Conservation (phyloP, 768 basidiomycete genomes). For the Naganishia vaughanmartiniae region DNA sequence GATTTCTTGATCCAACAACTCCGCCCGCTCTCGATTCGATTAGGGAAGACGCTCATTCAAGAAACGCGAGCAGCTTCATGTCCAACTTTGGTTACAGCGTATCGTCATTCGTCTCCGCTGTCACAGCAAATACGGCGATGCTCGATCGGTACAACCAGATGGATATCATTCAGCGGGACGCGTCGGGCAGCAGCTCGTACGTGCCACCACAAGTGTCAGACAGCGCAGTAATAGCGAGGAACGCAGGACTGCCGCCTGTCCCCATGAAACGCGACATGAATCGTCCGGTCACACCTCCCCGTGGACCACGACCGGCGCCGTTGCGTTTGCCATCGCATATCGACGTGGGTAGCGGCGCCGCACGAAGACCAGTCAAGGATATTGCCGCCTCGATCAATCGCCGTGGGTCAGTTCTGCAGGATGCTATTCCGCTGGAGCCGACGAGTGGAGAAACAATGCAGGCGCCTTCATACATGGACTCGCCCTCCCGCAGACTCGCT, state of each 20-base stretch:
- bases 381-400: constrained; percentile 33
- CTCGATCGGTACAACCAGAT: constrained; percentile 66
- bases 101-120: constrained; percentile 59
- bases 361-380: constrained; percentile 27
- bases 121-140: constrained; percentile 67
- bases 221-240: not conserved
- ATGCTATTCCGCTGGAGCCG: not conserved
- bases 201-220: not conserved
- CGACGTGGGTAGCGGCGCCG: constrained; percentile 5
- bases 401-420: constrained; percentile 4
- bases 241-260: not conserved
- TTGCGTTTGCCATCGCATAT: constrained; percentile 21
- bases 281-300: constrained; percentile 18
- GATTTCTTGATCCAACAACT: constrained; percentile 75
- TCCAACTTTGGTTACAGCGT: constrained; percentile 27
- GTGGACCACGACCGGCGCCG: constrained; percentile 24
- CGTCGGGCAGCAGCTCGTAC: not conserved
- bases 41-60: not conserved
- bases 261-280: not conserved
- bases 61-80: not conserved
- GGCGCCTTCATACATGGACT: not conserved
- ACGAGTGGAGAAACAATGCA: no score
- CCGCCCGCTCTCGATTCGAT: constrained; percentile 53
- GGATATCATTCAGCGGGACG: constrained; percentile 64
- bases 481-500: not conserved